These are phyloP conservation scores for Epichloe amarillans DNA, from an alignment of 2,329 filamentous ascomycete genomes.

Conservation along the genomic window DNA sequence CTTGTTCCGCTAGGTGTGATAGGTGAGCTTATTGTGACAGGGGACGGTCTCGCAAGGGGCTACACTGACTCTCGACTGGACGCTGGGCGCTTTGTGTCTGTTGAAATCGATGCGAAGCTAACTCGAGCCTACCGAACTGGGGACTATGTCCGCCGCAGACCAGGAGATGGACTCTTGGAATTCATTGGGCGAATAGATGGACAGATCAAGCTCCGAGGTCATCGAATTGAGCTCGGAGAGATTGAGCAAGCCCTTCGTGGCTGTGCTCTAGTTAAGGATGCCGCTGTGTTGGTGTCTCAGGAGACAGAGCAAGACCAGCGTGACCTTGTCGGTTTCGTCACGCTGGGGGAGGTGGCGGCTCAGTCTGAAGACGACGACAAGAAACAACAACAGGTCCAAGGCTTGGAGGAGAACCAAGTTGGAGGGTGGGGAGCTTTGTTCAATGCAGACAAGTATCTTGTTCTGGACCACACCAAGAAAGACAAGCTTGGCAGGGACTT, in stretches of 20 bases:
- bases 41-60: constrained; percentile 14
- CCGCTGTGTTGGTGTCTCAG: constrained; percentile 6
- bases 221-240: constrained; percentile 18
- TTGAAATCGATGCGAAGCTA: constrained; percentile 1
- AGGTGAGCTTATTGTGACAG: constrained; percentile 16
- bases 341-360: neutral
- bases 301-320: neutral
- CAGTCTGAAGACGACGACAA: neutral
- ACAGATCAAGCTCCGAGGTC: constrained; percentile 18
- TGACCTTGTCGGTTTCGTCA: neutral
- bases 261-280: constrained; percentile 8
- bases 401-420: neutral
- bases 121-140: constrained; percentile 15
- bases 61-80: constrained; percentile 9
- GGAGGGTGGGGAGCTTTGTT: neutral
- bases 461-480: constrained; percentile 2
- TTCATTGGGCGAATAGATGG: constrained; percentile 16
- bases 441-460: neutral
- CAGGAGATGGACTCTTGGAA: constrained; percentile 12
- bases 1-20: constrained; percentile 14
- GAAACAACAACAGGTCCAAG: neutral
- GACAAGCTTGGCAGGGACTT: constrained; percentile 14
- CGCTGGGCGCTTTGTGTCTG: constrained; percentile 8
- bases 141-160: constrained; percentile 13
- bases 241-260: constrained; percentile 13